These are phyloP conservation scores for Bryopsis sp. DNA, from an alignment of 139 green algal species.

Conservation along the genomic window DNA sequence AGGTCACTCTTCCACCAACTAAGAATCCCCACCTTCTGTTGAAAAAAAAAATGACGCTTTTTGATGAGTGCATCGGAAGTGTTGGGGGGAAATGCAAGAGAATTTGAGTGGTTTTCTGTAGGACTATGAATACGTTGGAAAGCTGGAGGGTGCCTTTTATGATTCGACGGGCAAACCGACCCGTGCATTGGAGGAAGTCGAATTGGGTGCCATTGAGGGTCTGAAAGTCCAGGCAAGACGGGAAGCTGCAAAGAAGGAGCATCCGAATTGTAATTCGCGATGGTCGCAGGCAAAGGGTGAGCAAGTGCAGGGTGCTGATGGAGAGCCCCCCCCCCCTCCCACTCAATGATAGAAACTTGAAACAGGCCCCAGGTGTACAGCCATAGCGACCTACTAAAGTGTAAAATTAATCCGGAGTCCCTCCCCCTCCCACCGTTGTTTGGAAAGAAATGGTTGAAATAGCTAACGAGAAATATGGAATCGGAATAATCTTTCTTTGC, in stretches of 20 bases:
- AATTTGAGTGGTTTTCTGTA: constrained; percentile 21
- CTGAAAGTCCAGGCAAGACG: constrained; percentile 15
- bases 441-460: too few species aligned
- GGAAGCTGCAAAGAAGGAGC: constrained; percentile 28
- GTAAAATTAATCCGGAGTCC: too few species aligned
- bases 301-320: background rate
- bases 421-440: too few species aligned
- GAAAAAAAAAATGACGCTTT: background rate
- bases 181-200: constrained; percentile 13
- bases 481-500: too few species aligned
- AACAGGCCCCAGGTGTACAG: too few species aligned
- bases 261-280: constrained; percentile 37
- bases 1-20: too few species aligned
- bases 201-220: constrained; percentile 7
- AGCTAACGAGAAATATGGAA: too few species aligned
- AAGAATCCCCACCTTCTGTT: background rate
- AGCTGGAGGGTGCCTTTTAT: constrained; percentile 39
- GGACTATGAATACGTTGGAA: constrained; percentile 32
- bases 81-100: background rate
- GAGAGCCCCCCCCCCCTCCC: background rate
- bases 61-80: background rate
- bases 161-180: constrained; percentile 26
- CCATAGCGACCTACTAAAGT: too few species aligned
- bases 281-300: constrained; percentile 43
- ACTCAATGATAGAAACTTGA: background rate